Base-by-base conservation (phyloP, 768 basidiomycete genomes). In the Cystofilobasidium ferigula region DNA sequence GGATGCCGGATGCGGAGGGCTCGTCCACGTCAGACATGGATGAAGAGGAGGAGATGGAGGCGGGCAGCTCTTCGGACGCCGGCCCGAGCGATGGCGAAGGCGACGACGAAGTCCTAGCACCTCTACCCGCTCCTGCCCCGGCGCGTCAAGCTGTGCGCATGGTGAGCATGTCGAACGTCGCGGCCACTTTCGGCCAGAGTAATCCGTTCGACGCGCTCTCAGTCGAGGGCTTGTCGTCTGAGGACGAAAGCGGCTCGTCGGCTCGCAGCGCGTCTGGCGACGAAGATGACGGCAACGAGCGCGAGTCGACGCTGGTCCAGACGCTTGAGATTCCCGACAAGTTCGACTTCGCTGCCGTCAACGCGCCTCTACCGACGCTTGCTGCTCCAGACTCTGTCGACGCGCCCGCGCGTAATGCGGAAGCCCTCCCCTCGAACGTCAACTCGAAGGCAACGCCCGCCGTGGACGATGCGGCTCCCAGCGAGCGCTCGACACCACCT, bases 271-370 rank as follows among this genome's bases (percentile, higher is more conserved):
- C 12, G 13, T 32, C 51, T 2, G 51, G 32, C 51, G 51, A 14
- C 26, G 51, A 54, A 6, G 28, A 32, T 8, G 51, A 54, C 2
- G 28, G 16, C 51, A 42, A 42, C 40, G 51, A 54, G 13, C 28
- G 22, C 3, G 47, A 48, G 43, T 34, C 36, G 34, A 51, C 34
- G 3, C 48, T 7, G 1, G 24, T 48, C 14, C 36, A 47, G 36
- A 35, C 45, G 22, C 43, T 22, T 47, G 36, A 63, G 2, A 6
- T 54, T 13, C 62, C 62, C 6, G 62, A 63, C 62, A 28, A 36
- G 62, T 63, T 53, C 38, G 62, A 63, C n/a, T 26, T 63, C 47
- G 47, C 22, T 24, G 47, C 24, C 20, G 40, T 14, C 40, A 18
- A 42, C 3, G 40, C 7, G 40, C n/a, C n/a, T n/a, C n/a, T n/a